phyloP scores from a whole-genome alignment of 768 basidiomycete species.

The Trametes elegans region DNA sequence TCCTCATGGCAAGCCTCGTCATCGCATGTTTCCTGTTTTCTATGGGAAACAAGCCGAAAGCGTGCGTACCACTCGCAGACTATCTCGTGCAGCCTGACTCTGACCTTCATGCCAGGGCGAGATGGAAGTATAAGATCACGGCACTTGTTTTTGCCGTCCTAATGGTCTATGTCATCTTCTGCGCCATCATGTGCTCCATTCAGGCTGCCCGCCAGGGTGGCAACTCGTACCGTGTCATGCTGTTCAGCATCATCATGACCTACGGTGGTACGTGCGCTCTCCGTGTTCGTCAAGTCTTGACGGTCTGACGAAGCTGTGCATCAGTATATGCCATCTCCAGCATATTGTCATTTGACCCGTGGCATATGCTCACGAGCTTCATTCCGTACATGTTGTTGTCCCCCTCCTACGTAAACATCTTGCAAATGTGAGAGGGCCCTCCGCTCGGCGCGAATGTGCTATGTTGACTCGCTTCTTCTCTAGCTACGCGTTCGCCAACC shows the following conservation, averaged over 20 bases:
- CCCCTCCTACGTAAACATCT: conserved; percentile 74
- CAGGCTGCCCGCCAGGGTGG: conserved; percentile 68
- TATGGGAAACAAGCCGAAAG: conserved; percentile 92
- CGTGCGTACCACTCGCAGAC: conserved; percentile 44
- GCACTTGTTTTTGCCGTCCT: conserved; percentile 71
- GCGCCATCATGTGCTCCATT: conserved; percentile 79
- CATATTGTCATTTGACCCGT: conserved; percentile 59
- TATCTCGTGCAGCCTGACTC: neutral
- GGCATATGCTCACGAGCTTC: conserved; percentile 94
- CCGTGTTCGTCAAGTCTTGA: neutral
- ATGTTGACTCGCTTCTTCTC: conserved; percentile 24
- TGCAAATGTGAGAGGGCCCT: conserved; percentile 77
- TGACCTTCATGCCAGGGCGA: conserved; percentile 44
- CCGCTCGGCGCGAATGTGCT: neutral
- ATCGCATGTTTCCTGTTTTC: conserved; percentile 91
- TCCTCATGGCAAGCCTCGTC: conserved; percentile 78
- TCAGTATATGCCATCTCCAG: conserved; percentile 19
- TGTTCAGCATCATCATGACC: conserved; percentile 83
- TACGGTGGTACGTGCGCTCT: conserved; percentile 60
- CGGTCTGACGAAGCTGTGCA: conserved; percentile 1
- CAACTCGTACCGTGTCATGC: conserved; percentile 66
- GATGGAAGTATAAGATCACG: conserved; percentile 83
- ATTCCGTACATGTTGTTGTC: conserved; percentile 84
- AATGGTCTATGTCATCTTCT: conserved; percentile 82
- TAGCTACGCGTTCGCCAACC: conserved; percentile 83